phyloP scores from a whole-genome alignment of 2,329 filamentous ascomycete species.

The Allantophomopsis lycopodina region DNA sequence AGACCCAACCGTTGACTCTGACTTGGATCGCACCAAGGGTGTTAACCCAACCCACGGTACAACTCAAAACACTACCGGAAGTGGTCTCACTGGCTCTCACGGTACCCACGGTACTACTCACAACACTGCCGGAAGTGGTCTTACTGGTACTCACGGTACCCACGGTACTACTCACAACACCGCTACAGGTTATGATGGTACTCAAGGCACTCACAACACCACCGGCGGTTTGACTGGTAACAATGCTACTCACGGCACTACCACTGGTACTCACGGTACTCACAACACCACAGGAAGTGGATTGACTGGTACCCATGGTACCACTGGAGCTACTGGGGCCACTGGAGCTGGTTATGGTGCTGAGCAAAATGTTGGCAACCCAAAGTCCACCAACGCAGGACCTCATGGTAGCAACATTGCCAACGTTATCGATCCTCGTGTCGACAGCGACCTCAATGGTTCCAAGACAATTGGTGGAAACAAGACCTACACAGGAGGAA shows the following conservation, averaged over 20 bases:
- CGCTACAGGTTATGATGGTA: slow-evolving; percentile 24
- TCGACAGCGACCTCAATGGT: slow-evolving; percentile 41
- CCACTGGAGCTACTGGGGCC: slow-evolving; percentile 5
- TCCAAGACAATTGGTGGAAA: slow-evolving; percentile 39
- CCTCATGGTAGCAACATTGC: slow-evolving; percentile 24
- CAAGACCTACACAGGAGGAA: slow-evolving; percentile 27
- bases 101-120: slow-evolving; percentile 3
- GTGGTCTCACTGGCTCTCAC: neutral
- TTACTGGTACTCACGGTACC: slow-evolving; percentile 15
- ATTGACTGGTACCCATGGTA: slow-evolving; percentile 17
- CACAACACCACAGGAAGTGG: slow-evolving; percentile 27
- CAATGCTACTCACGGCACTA: slow-evolving; percentile 26
- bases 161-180: slow-evolving; percentile 26
- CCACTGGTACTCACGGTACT: slow-evolving; percentile 18
- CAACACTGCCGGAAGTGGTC: slow-evolving; percentile 14
- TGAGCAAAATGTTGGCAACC: slow-evolving; percentile 5
- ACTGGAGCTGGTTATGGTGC: slow-evolving; percentile 27
- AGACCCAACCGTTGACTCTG: slow-evolving; percentile 38
- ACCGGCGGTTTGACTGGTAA: slow-evolving; percentile 12
- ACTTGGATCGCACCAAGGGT: slow-evolving; percentile 24
- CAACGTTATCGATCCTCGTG: slow-evolving; percentile 36
- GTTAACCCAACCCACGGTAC: slow-evolving; percentile 19
- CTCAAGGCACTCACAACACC: slow-evolving; percentile 7
- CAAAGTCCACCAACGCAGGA: slow-evolving; percentile 13
- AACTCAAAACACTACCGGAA: neutral